Evolutionary conservation across 2,329 filamentous ascomycete genomes (phyloP), one percentile per base, ranked within the genome.

Genomic region (Penicillium sp.): DNA sequence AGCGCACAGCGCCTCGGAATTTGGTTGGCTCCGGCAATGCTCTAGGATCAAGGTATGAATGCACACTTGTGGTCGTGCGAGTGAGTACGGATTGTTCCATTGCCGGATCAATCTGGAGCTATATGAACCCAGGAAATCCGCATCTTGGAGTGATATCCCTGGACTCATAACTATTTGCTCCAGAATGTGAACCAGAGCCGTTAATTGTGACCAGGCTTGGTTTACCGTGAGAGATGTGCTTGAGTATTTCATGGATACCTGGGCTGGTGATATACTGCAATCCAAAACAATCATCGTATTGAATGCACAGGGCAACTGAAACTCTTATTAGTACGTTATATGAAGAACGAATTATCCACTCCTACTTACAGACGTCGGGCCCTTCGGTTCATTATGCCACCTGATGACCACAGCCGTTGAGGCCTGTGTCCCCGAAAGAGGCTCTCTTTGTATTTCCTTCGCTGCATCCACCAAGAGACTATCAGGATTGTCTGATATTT

Each of bases 1-100:
- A n/a, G 61, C 56, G 39, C 52, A 58, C n/a, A 65, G 48, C 4
- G 63, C 61, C 49, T 62, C 29, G 6, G 50, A 21, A 13, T 44
- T 17, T 3, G 61, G 60, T 17, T 53, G 43, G 15, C 41, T 29
- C 9, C 31, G 29, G 15, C 42, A 60, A 39, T 57, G 48, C 2
- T 36, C 13, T 13, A 36, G 39, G 27, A 60, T 50, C n/a, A 60
- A 41, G 4, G 25, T 33, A 10, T 60, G 58, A 25, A 49, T 49
- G 35, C 48, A 49, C 6, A 49, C 15, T n/a, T 23, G 17, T 19
- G 48, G 48, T 29, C 48, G 33, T 38, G 23, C 21, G 4, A 49
- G 48, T 29, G 48, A 23, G 12, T 49, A 21, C 19, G 48, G 33
- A n/a, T 49, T 25, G 17, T 49, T 49, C 48, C 48, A 49, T 49